Percentiles rank a stretch among this genome's conserved stretches.
phyloP scores from a whole-genome alignment of 176 grass and related monocot genomes.

The Zoysia pacifica region DNA sequence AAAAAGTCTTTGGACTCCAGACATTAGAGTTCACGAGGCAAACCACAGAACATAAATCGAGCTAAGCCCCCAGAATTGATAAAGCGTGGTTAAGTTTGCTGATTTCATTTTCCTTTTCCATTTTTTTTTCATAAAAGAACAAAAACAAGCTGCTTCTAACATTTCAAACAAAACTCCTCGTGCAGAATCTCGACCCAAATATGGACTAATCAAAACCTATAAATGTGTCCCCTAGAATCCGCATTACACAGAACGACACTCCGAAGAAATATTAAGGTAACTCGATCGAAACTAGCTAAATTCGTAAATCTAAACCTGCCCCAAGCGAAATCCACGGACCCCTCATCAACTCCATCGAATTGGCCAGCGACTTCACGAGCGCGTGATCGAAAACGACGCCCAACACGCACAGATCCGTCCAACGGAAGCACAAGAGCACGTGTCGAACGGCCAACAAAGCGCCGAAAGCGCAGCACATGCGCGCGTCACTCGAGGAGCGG shows the following conservation, averaged over 20 bases:
- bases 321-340: background rate
- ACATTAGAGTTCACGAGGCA: background rate
- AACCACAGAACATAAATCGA: background rate
- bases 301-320: background rate
- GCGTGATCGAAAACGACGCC: background rate
- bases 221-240: background rate
- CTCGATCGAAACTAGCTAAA: background rate
- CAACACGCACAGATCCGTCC: background rate
- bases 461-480: background rate
- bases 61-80: background rate
- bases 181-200: background rate
- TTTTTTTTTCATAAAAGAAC: too few species aligned
- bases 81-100: too few species aligned
- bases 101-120: too few species aligned
- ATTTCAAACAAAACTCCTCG: background rate
- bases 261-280: background rate
- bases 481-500: background rate
- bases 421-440: background rate
- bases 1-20: background rate
- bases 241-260: background rate
- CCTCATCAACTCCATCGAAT: background rate
- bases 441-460: background rate
- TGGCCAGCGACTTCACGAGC: background rate
- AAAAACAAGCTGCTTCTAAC: too few species aligned
- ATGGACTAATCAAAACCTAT: background rate